A percentile compares a stretch with the other conserved stretches of the same genome.
Evolutionary conservation across 495 filamentous ascomycete genomes (phyloP).

Genomic region (Aspergillus cavernicola): DNA sequence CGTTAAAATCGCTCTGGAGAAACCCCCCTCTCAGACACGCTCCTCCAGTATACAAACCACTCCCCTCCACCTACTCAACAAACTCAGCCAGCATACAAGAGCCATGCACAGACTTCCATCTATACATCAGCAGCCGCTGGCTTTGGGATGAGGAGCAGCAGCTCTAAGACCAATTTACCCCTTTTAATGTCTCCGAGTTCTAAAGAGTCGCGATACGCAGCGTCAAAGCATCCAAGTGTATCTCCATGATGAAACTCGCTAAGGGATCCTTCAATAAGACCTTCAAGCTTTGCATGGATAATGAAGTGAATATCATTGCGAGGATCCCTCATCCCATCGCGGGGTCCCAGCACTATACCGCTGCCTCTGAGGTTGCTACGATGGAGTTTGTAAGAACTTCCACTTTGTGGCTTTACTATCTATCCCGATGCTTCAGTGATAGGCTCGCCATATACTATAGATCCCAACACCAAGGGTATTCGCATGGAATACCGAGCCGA

Average conservation of each 20-base stretch:
- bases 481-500: slow-evolving; percentile 30
- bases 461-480: slow-evolving; percentile 36
- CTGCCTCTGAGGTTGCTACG: slow-evolving; percentile 39
- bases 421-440: not conserved
- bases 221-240: slow-evolving; percentile 15
- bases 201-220: slow-evolving; percentile 18
- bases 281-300: slow-evolving; percentile 34
- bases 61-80: too few relatives aligned
- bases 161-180: slow-evolving; percentile 18
- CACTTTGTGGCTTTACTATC: slow-evolving; percentile 11
- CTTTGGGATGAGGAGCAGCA: slow-evolving; percentile 27
- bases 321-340: slow-evolving; percentile 32
- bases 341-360: slow-evolving; percentile 26
- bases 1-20: too few relatives aligned
- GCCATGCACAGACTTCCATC: slow-evolving; percentile 19
- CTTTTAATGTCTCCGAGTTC: slow-evolving; percentile 27
- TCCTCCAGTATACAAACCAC: too few relatives aligned
- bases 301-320: slow-evolving; percentile 31
- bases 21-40: too few relatives aligned
- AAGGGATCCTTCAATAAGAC: slow-evolving; percentile 41
- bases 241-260: slow-evolving; percentile 25
- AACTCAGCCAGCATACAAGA: not conserved
- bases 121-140: slow-evolving; percentile 32
- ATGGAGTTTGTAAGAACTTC: slow-evolving; percentile 31
- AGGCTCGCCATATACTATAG: slow-evolving; percentile 18